These are phyloP conservation scores for Venturia oleaginea DNA, from an alignment of 2,329 filamentous ascomycete species.

Conservation along the genomic window DNA sequence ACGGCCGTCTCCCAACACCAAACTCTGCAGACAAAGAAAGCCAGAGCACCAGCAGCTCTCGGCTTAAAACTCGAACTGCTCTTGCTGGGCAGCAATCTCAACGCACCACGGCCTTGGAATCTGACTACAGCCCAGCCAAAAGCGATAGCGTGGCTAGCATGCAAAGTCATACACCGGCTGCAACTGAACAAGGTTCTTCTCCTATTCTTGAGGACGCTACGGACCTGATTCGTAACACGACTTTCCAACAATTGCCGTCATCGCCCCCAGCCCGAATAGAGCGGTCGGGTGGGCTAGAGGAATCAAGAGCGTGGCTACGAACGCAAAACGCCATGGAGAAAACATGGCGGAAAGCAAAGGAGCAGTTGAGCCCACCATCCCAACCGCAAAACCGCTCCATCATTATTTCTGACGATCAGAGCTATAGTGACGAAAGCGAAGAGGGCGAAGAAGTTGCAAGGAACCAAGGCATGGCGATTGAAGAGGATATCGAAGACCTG, in stretches of 20 bases:
- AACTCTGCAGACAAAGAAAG: constrained; percentile 5
- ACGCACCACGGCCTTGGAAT: neutral
- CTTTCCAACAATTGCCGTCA: neutral
- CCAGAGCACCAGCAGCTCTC: neutral
- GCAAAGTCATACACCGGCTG: constrained; percentile 6
- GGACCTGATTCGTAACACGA: neutral
- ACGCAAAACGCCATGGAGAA: neutral
- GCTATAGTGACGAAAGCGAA: constrained; percentile 1
- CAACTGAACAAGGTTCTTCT: neutral
- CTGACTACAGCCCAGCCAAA: neutral
- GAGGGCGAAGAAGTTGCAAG: neutral
- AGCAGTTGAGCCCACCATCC: constrained; percentile 1
- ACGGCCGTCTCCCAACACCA: constrained; percentile 10
- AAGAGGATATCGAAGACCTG: constrained; percentile 26
- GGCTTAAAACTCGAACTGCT: neutral
- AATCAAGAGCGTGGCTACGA: neutral
- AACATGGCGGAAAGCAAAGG: constrained; percentile 7
- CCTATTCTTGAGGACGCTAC: neutral
- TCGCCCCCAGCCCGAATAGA: neutral
- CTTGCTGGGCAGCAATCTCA: neutral
- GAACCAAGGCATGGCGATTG: neutral
- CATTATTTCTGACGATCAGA: constrained; percentile 10
- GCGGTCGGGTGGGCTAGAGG: neutral
- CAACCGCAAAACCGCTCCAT: constrained; percentile 1
- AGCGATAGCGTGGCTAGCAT: constrained; percentile 9